These are phyloP conservation scores for Lodderomyces beijingensis DNA, from an alignment of 1,139 yeast genomes.

Conservation along the genomic window DNA sequence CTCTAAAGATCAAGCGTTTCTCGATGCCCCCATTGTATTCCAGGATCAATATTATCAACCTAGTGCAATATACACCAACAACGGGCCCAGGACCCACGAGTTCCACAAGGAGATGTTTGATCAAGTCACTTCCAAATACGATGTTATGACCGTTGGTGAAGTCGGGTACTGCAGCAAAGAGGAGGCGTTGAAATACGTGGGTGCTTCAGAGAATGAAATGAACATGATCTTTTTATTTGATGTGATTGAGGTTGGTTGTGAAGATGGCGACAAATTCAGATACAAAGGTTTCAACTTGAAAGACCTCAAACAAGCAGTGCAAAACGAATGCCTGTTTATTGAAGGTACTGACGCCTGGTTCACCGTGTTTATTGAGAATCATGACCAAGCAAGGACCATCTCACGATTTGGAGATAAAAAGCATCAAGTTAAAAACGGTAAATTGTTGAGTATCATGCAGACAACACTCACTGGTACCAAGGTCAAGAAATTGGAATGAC, in stretches of 20 bases:
- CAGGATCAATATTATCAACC: slow-evolving; percentile 41
- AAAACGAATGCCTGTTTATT: slow-evolving; percentile 31
- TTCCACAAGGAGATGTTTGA: slow-evolving; percentile 51
- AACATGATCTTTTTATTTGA: slow-evolving; percentile 51
- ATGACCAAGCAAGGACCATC: slow-evolving; percentile 53
- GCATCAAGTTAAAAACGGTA: slow-evolving; percentile 32
- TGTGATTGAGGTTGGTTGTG: slow-evolving; percentile 41
- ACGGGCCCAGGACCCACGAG: slow-evolving; percentile 55
- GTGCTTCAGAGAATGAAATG: slow-evolving; percentile 48
- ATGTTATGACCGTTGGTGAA: slow-evolving; percentile 57
- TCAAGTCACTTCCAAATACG: slow-evolving; percentile 44
- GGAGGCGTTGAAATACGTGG: slow-evolving; percentile 41
- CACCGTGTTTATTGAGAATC: slow-evolving; percentile 53
- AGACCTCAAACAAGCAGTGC: slow-evolving; percentile 42
- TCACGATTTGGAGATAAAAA: slow-evolving; percentile 46
- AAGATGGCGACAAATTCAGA: slow-evolving; percentile 29
- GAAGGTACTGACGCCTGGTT: slow-evolving; percentile 56
- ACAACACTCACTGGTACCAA: slow-evolving; percentile 55
- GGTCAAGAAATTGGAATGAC: slow-evolving; percentile 61
- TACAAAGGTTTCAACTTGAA: slow-evolving; percentile 30
- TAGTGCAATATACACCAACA: slow-evolving; percentile 24
- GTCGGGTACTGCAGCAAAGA: slow-evolving; percentile 42
- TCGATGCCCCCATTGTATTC: slow-evolving; percentile 46
- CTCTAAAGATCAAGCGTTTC: slow-evolving; percentile 44
- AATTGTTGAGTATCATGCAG: slow-evolving; percentile 45